These are phyloP conservation scores for Drechslerella stenobrocha DNA, from an alignment of 2,329 filamentous ascomycete genomes.

Conservation along the genomic window DNA sequence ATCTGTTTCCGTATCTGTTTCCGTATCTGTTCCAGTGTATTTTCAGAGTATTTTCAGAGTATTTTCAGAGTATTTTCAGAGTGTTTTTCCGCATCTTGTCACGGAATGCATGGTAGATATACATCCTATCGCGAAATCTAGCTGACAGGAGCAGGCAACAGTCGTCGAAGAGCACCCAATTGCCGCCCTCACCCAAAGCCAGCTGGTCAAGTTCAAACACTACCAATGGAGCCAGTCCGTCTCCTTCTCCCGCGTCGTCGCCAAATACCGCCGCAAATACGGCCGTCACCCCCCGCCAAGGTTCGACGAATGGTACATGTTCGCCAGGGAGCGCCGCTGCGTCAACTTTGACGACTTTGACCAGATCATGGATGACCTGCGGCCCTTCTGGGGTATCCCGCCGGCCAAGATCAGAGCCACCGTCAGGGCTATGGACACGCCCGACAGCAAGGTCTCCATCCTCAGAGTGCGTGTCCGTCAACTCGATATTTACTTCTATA, in stretches of 20 bases:
- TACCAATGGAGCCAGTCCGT: conserved; percentile 56
- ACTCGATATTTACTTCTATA: neutral
- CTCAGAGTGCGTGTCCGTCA: conserved; percentile 10
- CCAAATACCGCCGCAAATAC: conserved; percentile 62
- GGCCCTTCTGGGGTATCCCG: conserved; percentile 63
- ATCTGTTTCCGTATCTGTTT: no score
- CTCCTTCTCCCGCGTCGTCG: conserved; percentile 61
- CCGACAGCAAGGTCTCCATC: conserved; percentile 36
- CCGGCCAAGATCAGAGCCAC: conserved; percentile 56
- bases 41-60: no score
- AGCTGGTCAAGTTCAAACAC: conserved; percentile 28
- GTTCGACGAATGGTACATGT: conserved; percentile 66
- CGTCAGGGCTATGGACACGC: conserved; percentile 56
- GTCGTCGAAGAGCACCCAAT: conserved; percentile 29
- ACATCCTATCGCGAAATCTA: no score
- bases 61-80: no score
- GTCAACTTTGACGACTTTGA: conserved; percentile 67
- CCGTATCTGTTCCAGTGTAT: no score
- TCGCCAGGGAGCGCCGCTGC: conserved; percentile 61
- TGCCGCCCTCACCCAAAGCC: conserved; percentile 7
- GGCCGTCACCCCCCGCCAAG: conserved; percentile 67
- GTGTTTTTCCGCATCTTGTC: no score
- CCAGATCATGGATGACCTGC: conserved; percentile 66
- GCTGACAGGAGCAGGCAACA: neutral
- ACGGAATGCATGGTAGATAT: no score